phyloP scores from a whole-genome alignment of 192 early-diverging fungal genomes.

The Globomyces pollinis-pini region DNA sequence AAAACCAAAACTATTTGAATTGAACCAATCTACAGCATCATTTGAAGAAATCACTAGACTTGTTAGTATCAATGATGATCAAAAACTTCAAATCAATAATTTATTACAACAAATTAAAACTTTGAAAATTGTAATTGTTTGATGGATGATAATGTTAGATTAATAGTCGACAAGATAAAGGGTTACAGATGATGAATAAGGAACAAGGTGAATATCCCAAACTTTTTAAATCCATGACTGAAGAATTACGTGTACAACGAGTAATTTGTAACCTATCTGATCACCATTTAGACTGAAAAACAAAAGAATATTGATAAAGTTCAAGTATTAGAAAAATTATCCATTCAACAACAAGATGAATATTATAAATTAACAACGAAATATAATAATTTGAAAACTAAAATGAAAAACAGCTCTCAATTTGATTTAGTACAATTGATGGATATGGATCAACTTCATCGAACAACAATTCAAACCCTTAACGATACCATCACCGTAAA shows the following conservation, averaged over 20 bases:
- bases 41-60: constrained; percentile 21
- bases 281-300: constrained; percentile 3
- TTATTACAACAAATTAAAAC: constrained; percentile 21
- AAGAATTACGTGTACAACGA: constrained; percentile 20
- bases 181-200: constrained; percentile 19
- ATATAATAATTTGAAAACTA: not conserved
- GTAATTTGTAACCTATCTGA: not conserved
- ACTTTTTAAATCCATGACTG: constrained; percentile 14
- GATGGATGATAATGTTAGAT: constrained; percentile 19
- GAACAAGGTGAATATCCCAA: constrained; percentile 22
- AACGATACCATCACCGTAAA: too few species aligned
- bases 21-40: not conserved
- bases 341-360: not conserved
- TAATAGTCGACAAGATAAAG: constrained; percentile 17
- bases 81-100: constrained; percentile 21
- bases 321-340: not conserved
- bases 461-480: too few species aligned
- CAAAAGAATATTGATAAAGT: constrained; percentile 1
- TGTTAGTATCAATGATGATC: constrained; percentile 17
- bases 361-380: not conserved
- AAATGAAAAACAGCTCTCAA: too few species aligned
- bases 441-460: too few species aligned
- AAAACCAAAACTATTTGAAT: not conserved
- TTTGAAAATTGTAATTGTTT: constrained; percentile 20
- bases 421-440: too few species aligned